A percentile compares a stretch with the other conserved stretches of the same genome.
Conservation (phyloP, 1,139 yeast genomes). For the Sugiyamaella castrensis region DNA sequence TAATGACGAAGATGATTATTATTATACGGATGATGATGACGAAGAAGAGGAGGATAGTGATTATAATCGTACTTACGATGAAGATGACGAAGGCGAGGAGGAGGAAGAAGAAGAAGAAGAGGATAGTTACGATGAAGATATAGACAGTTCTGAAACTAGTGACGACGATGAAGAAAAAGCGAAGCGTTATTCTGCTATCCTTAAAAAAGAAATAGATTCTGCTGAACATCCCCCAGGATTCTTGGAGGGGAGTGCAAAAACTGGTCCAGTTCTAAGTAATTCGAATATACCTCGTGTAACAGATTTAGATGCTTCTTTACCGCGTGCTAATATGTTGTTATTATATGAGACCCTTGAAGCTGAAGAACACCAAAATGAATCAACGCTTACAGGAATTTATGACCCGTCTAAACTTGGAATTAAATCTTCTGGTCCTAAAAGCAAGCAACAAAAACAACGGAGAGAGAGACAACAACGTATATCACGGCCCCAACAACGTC, state of each 20-base stretch:
- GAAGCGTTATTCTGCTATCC: not conserved
- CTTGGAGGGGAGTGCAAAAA: conserved; percentile 15
- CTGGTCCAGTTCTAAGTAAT: conserved; percentile 13
- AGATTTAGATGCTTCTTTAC: conserved; percentile 16
- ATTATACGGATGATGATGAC: conserved; percentile 15
- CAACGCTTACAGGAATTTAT: not conserved
- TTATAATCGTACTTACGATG: conserved; percentile 7
- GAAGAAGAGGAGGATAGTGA: conserved; percentile 22
- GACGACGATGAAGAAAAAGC: conserved; percentile 39
- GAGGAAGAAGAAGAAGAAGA: conserved; percentile 23
- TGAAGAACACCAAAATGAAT: conserved; percentile 26
- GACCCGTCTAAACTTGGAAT: no score
- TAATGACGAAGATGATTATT: conserved; percentile 14
- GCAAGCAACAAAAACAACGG: not conserved
- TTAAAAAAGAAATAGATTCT: conserved; percentile 5
- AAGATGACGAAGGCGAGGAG: conserved; percentile 29
- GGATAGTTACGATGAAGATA: conserved; percentile 55
- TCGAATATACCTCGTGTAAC: conserved; percentile 9
- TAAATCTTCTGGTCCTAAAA: not conserved
- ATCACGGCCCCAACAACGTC: conserved; percentile 1
- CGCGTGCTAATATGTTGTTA: conserved; percentile 44
- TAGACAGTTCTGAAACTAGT: conserved; percentile 48
- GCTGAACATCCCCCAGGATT: conserved; percentile 14
- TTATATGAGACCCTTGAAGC: conserved; percentile 34
- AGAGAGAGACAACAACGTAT: not conserved